Base-by-base conservation (phyloP, 2,329 filamentous ascomycete genomes). In the Xenosphaeropsis pyriputrescens region DNA sequence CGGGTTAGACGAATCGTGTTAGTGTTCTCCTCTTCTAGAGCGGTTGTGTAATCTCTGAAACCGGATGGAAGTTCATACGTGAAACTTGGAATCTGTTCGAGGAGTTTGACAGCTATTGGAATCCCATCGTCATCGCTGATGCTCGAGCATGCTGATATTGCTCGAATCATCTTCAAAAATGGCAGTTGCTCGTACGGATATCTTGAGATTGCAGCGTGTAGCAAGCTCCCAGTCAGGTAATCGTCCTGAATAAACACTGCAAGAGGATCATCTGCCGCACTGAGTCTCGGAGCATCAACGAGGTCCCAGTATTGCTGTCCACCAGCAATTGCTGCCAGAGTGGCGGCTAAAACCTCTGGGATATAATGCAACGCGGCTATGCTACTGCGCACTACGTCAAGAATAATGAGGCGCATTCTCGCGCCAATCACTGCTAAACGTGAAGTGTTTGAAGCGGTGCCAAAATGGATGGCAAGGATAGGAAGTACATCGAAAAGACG, bases 161-260 rank as follows among this genome's bases (percentile, higher is more conserved):
- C 72, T 39, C 75, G 76, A 52, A 76, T 80, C 30, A 93, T 62
- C 38, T 71, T 74, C 42, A 93, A 60, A 49, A 94, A 85, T 1
- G 88, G 85, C 2, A 77, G 58, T 34, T 84, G 78, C 58, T 95
- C 89, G 56, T 84, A 89, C 0, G 89, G 89, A 52, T 86, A 95
- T 39, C 89, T 77, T 42, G 73, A 70, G 32, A 79, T 69, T 6
- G 88, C 76, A 52, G 82, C 72, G 36, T 72, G 64, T 22, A 93
- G 73, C 43, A 53, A 31, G 9, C 30, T 32, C 14, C 29, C 18
- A 18, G 62, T 57, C 45, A 70, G 62, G 32, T 76, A 56, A n/a
- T 62, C 50, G 32, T 63, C 55, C 16, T 62, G 53, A 31, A 68
- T 54, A 45, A 75, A 72, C 15, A 61, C 59, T n/a, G 57, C 56